These are phyloP conservation scores for Chlorella variabilis DNA, from an alignment of 163 green algal genomes.

Conservation along the genomic window DNA sequence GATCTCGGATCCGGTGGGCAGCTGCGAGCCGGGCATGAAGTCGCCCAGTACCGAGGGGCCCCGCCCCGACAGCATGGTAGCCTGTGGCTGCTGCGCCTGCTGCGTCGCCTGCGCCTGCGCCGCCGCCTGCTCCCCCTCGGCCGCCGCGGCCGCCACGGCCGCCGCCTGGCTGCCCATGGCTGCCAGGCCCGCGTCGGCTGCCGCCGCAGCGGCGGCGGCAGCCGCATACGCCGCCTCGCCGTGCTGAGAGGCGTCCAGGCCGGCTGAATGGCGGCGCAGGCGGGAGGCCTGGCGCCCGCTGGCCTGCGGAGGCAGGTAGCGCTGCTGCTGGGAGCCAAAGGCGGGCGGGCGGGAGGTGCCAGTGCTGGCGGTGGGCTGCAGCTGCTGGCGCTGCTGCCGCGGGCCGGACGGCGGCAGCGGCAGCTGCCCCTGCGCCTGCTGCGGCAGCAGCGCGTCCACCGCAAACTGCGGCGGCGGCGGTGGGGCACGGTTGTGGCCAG, in stretches of 20 bases:
- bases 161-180: neutral
- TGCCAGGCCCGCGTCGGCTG: neutral
- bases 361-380: slow-evolving; percentile 33
- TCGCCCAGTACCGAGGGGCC: slow-evolving; percentile 33
- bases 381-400: neutral
- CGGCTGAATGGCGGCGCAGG: slow-evolving; percentile 7
- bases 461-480: slow-evolving; percentile 20
- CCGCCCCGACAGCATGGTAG: slow-evolving; percentile 33
- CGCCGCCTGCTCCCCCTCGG: neutral
- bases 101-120: neutral
- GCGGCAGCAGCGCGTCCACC: neutral
- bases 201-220: neutral
- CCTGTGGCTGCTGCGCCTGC: slow-evolving; percentile 9
- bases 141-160: neutral
- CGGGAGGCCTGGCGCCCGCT: slow-evolving; percentile 27
- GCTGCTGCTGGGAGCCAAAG: neutral
- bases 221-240: neutral
- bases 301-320: neutral
- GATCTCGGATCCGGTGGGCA: slow-evolving; percentile 17
- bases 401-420: neutral
- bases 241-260: neutral
- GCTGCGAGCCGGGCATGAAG: slow-evolving; percentile 16
- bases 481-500: slow-evolving; percentile 3
- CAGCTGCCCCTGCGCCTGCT: slow-evolving; percentile 20
- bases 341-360: slow-evolving; percentile 6